Percentiles rank a stretch among this genome's conserved stretches.
Conservation (phyloP, 2,329 filamentous ascomycete species). For the Ophiobolus disseminans region DNA sequence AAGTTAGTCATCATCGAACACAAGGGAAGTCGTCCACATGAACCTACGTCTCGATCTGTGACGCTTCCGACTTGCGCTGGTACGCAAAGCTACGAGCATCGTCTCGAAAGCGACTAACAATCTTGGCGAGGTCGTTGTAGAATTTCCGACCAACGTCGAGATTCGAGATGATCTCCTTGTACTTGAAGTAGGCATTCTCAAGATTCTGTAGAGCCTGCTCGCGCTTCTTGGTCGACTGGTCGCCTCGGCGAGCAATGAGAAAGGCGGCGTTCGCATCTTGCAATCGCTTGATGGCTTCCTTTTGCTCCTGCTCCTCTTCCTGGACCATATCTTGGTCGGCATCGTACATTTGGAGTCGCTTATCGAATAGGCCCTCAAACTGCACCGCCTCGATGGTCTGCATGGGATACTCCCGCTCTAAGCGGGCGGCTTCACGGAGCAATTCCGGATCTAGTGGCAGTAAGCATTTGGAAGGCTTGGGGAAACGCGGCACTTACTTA, state of each 20-base stretch:
- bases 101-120: conserved; percentile 85
- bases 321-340: conserved; percentile 73
- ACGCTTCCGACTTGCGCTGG: conserved; percentile 80
- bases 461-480: conserved; percentile 28
- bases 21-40: background rate
- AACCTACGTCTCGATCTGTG: conserved; percentile 75
- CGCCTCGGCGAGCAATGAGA: conserved; percentile 71
- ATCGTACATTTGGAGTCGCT: conserved; percentile 81
- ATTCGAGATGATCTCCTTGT: conserved; percentile 94
- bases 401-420: conserved; percentile 86
- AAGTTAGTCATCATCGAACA: conserved; percentile 13
- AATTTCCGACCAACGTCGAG: conserved; percentile 92
- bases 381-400: conserved; percentile 85
- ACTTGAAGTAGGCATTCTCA: conserved; percentile 92
- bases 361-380: conserved; percentile 90
- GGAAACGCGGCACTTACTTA: conserved; percentile 61
- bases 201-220: conserved; percentile 86
- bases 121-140: conserved; percentile 92
- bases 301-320: conserved; percentile 78
- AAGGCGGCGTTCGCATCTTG: conserved; percentile 81
- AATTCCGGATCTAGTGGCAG: conserved; percentile 70
- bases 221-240: conserved; percentile 73
- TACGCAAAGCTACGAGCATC: conserved; percentile 80
- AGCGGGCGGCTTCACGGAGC: conserved; percentile 78
- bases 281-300: conserved; percentile 71